Conservation (phyloP, 2,329 filamentous ascomycete genomes). For the Neonectria ditissima region DNA sequence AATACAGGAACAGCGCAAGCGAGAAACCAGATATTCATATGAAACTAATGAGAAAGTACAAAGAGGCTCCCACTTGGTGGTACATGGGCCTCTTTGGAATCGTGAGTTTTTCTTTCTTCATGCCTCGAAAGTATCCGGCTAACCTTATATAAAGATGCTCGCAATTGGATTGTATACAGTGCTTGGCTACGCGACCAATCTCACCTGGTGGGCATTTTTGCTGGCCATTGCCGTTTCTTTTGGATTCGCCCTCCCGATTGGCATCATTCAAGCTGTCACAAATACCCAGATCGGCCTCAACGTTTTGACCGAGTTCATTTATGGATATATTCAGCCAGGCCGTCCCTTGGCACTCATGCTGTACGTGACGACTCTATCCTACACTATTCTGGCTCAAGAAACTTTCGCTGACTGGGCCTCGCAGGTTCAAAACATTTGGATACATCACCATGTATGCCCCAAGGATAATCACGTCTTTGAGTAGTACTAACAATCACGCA, state of each 20-base stretch:
- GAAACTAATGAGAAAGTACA: constrained; percentile 72
- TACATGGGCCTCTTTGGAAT: constrained; percentile 68
- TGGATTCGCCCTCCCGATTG: constrained; percentile 73
- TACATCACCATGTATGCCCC: constrained; percentile 66
- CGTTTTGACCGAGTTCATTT: constrained; percentile 79
- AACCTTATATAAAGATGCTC: constrained; percentile 58
- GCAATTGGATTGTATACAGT: constrained; percentile 65
- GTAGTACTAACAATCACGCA: constrained; percentile 32
- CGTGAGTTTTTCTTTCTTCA: constrained; percentile 52
- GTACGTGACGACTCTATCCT: constrained; percentile 50
- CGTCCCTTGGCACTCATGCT: constrained; percentile 80
- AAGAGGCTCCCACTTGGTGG: constrained; percentile 73
- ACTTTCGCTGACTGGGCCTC: constrained; percentile 3
- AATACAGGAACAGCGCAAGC: constrained; percentile 68
- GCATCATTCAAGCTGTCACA: constrained; percentile 77
- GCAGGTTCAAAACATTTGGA: constrained; percentile 72
- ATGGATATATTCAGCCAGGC: constrained; percentile 81
- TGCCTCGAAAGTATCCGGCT: constrained; percentile 19
- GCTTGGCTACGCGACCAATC: constrained; percentile 72
- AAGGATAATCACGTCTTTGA: neutral
- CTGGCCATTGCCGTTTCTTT: constrained; percentile 73
- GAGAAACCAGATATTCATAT: constrained; percentile 74
- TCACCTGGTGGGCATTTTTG: constrained; percentile 80
- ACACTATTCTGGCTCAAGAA: no score
- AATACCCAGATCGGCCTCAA: constrained; percentile 80